Conservation (phyloP, 2,329 filamentous ascomycete species). For the Paraconiothyrium sp. region DNA sequence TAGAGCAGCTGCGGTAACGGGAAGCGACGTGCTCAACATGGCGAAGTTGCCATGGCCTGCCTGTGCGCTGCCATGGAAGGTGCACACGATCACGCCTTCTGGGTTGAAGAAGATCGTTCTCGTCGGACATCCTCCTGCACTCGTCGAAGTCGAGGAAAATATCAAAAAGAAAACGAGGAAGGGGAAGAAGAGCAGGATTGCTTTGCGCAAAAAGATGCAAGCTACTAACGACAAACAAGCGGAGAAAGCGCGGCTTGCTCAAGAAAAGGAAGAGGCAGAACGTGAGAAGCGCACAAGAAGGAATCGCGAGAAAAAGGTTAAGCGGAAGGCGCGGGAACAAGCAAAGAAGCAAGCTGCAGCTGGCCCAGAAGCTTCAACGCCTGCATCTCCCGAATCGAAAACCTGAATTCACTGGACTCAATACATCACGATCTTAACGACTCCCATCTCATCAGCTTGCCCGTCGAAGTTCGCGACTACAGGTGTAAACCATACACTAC, state of each 20-base stretch:
- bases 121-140: conserved; percentile 36
- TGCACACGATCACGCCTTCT: conserved; percentile 37
- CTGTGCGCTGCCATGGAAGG: conserved; percentile 49
- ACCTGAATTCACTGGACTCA: conserved; percentile 1
- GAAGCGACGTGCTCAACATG: conserved; percentile 38
- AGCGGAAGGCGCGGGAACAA: conserved; percentile 47
- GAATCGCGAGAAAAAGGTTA: conserved; percentile 52
- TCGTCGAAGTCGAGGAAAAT: conserved; percentile 34
- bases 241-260: conserved; percentile 35
- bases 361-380: conserved; percentile 6
- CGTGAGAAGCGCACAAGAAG: conserved; percentile 47
- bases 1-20: conserved; percentile 40
- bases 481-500: too few relatives aligned
- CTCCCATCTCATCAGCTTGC: background rate
- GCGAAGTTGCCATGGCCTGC: conserved; percentile 45
- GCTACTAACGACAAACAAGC: conserved; percentile 35
- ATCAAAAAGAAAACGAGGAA: conserved; percentile 41
- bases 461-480: too few relatives aligned
- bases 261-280: conserved; percentile 46
- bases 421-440: background rate
- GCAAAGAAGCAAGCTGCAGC: conserved; percentile 39
- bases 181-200: conserved; percentile 48
- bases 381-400: conserved; percentile 4
- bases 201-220: conserved; percentile 44
- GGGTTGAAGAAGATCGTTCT: conserved; percentile 44